Base-by-base conservation (phyloP, 2,329 filamentous ascomycete genomes). In the Aspergillus ustus region DNA sequence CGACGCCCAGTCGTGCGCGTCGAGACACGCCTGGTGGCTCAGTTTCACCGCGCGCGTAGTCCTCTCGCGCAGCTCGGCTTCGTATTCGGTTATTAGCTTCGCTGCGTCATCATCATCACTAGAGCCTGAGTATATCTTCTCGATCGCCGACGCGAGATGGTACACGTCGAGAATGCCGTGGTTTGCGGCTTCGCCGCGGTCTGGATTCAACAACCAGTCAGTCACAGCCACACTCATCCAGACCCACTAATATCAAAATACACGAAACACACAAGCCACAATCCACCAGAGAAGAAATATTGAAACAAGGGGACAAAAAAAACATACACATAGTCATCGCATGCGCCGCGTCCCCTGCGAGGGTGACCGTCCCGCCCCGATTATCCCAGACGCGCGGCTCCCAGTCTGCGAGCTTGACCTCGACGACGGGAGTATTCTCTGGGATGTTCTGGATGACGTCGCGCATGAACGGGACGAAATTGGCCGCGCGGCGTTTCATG, bases 401-500 rank as follows among this genome's bases (percentile, higher is more conserved):
- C 70, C 70, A 73, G 46, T 72, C 67, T 13, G 65, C 70, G 20
- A 75, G 52, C 40, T 67, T 73, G 31, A 75, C 69, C 52, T 71
- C 70, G 7, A 66, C 57, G 0, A 74, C 72, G 1, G 64, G 61
- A 1, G 73, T 72, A 2, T 62, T 70, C n/a, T 62, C 60, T 0
- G 73, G 72, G 19, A 76, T 72, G 0, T 54, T 43, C 28, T 72
- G 58, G 0, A 74, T 67, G 1, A 66, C 62, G 3, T 66, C 50
- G 29, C 62, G 60, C n/a, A 75, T 54, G 17, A 69, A 69, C 0
- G 64, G 61, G 0, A 65, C 67, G 49, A 74, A 76, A 9, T 64
- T 66, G 1, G 61, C 50, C 0, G 69, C 64, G 7, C 70, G 58
- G 22, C 64, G 67, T 63, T 79, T 80, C 80, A 83, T 82, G 60